Base-by-base conservation (phyloP, 2,329 filamentous ascomycete genomes). In the Raffaelea ambrosiae region DNA sequence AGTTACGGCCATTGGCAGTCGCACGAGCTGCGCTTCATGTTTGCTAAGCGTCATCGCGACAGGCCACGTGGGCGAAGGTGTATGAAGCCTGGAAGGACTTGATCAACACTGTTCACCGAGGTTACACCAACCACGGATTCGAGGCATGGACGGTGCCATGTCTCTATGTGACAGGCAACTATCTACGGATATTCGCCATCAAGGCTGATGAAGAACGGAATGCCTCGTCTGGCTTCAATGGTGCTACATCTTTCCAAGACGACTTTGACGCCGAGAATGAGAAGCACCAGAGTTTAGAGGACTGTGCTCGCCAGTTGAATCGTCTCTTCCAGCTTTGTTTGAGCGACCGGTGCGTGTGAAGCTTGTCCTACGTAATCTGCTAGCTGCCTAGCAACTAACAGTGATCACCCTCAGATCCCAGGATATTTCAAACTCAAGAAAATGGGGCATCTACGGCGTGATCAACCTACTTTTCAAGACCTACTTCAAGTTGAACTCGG, bases 401-500 rank as follows among this genome's bases (percentile, higher is more conserved):
- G n/a, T n/a, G n/a, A n/a, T n/a, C n/a, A n/a, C n/a, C n/a, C n/a
- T 5, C 18, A 65, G 86, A 86, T 51, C 82, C 86, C 46, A 51
- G 16, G 56, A 56, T 14, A 71, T 96, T 40, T 82, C 89, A 59
- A 86, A 95, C 58, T 96, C 91, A 9, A 82, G 93, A 47, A 98
- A 97, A 77, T 98, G 93, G 93, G 94, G 88, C 7, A 86, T 95
- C 43, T 98, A 98, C 70, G 90, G 89, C 64, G 84, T 91, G 55
- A 88, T 90, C 60, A 97, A 95, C 61, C 76, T 98, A 8, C 74
- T 96, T 14, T 98, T 98, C 79, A 97, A 97, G 68, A 97, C 90
- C 2, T 96, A 97, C 65, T 98, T 98, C 72, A 94, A 88, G 70
- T 73, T 97, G 53, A 95, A 95, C 67, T 87, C 86, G 31, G 84